Evolutionary conservation across 352 stramenopile genomes (phyloP).

Genomic region (Pythium plurisporium): DNA sequence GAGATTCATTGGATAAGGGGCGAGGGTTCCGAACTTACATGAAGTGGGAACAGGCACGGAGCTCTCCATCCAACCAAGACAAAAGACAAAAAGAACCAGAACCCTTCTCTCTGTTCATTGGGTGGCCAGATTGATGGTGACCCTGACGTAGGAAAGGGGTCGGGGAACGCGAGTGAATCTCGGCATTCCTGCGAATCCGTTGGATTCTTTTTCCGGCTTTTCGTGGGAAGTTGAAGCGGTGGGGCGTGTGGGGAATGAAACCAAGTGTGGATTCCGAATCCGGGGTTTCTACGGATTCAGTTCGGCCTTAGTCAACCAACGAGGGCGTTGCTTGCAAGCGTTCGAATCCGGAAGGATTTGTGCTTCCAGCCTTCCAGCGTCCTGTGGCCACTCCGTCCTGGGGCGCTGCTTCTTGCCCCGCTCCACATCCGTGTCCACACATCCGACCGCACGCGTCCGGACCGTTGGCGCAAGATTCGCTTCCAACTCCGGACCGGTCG

Average conservation of each 20-base stretch:
- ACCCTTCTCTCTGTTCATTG: not conserved
- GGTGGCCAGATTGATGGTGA: constrained; percentile 11
- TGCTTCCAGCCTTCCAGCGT: too few species aligned
- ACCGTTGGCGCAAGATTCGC: too few species aligned
- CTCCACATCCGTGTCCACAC: too few species aligned
- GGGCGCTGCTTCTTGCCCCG: too few species aligned
- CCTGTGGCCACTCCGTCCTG: too few species aligned
- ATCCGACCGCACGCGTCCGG: too few species aligned
- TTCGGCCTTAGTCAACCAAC: too few species aligned
- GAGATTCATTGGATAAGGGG: constrained; percentile 18
- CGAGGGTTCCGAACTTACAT: constrained; percentile 18
- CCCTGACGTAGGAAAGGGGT: not conserved
- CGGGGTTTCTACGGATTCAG: constrained; percentile 1
- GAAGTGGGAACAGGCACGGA: not conserved
- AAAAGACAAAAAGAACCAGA: constrained; percentile 16
- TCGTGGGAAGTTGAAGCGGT: not conserved
- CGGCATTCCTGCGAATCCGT: not conserved
- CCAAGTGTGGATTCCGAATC: not conserved
- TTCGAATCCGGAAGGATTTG: too few species aligned
- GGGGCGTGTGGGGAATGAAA: not conserved
- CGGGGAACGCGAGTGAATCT: constrained; percentile 14
- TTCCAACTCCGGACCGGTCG: too few species aligned
- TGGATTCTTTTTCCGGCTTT: constrained; percentile 22
- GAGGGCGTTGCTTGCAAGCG: too few species aligned
- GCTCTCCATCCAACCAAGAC: not conserved